A percentile compares a stretch with the other conserved stretches of the same genome.
Conservation (phyloP, 176 grass and related monocot species). For the Poa pratensis region DNA sequence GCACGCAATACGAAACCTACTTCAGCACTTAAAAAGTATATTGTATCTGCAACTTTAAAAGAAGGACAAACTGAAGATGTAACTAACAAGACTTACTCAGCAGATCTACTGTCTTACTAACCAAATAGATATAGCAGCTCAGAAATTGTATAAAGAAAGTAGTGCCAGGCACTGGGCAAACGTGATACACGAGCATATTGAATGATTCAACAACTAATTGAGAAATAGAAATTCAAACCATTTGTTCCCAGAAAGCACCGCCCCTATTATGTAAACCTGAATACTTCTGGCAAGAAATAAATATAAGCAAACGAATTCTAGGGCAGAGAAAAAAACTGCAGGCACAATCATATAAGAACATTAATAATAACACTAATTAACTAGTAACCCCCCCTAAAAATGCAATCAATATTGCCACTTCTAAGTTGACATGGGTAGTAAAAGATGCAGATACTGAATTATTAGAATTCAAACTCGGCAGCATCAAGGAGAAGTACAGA, state of each 20-base stretch:
- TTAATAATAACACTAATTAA: conserved; percentile 10
- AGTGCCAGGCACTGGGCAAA: neutral
- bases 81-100: neutral
- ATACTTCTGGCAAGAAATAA: neutral
- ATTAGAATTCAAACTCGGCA: conserved; percentile 14
- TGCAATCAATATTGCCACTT: neutral
- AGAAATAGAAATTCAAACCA: neutral
- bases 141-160: neutral
- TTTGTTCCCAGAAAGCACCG: conserved; percentile 7
- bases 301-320: neutral
- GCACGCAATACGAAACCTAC: neutral
- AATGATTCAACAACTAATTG: neutral
- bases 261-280: conserved; percentile 15
- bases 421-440: conserved; percentile 12
- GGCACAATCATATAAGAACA: conserved; percentile 12
- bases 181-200: neutral
- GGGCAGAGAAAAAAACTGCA: neutral
- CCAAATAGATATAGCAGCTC: neutral
- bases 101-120: neutral
- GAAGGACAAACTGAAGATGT: neutral
- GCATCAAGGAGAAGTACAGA: neutral
- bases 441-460: neutral
- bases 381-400: neutral
- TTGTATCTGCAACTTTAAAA: neutral
- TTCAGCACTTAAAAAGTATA: neutral